These are phyloP conservation scores for Mortierella sp. DNA, from an alignment of 371 early-diverging fungal species.

Conservation along the genomic window DNA sequence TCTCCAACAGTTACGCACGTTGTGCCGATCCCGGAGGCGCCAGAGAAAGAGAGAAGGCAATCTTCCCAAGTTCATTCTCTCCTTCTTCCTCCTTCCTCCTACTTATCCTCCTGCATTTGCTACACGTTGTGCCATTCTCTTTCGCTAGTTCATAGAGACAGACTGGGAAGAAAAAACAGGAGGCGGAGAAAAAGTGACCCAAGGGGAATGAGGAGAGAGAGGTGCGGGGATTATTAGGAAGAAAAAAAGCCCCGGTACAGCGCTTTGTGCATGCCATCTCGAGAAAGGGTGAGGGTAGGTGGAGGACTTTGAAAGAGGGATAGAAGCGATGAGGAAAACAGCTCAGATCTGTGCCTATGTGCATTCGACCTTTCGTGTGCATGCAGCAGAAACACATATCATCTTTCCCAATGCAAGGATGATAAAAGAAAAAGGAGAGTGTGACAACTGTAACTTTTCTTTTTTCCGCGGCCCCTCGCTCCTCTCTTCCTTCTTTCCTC, in stretches of 20 bases:
- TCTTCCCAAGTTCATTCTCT: neutral
- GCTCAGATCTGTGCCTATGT: neutral
- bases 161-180: neutral
- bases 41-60: neutral
- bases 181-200: neutral
- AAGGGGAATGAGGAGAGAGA: neutral
- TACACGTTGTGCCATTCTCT: neutral
- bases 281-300: neutral
- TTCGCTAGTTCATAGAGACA: neutral
- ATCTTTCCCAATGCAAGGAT: neutral
- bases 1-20: neutral
- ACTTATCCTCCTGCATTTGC: slow-evolving; percentile 7
- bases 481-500: neutral
- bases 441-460: neutral
- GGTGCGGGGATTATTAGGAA: neutral
- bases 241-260: neutral
- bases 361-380: too few species aligned
- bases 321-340: neutral
- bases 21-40: neutral
- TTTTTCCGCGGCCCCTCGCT: neutral
- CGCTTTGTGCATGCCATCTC: neutral
- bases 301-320: neutral
- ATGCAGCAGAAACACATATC: too few species aligned
- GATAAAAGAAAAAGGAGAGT: neutral
- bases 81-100: neutral